Conservation (phyloP, 306 rosid genomes). For the Prunus persica region DNA sequence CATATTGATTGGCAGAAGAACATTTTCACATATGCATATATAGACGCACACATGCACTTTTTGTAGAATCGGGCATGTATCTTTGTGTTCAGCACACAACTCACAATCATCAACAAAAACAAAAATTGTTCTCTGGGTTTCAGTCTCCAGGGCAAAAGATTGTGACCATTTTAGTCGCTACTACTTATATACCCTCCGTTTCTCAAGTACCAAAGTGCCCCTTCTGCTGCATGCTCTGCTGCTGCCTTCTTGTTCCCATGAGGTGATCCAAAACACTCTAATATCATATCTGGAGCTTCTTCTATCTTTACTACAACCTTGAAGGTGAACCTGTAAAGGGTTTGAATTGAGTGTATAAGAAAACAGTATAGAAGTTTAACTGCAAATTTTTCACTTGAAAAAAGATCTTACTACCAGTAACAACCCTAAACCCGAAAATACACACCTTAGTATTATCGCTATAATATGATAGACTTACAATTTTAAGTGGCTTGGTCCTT, state of each 20-base stretch:
- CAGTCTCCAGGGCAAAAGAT: neutral
- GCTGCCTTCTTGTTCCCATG: constrained; percentile 65
- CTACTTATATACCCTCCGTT: constrained; percentile 40
- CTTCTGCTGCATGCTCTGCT: constrained; percentile 79
- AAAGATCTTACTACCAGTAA: neutral
- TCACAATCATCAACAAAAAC: neutral
- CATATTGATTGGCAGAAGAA: neutral
- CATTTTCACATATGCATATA: neutral
- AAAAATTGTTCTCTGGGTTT: neutral
- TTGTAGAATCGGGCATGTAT: neutral
- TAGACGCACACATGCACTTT: neutral
- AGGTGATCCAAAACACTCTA: constrained; percentile 59
- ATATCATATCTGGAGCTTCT: constrained; percentile 40
- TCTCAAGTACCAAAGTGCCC: constrained; percentile 72
- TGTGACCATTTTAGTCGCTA: neutral
- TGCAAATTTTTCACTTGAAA: neutral
- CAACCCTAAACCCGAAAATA: too few relatives aligned
- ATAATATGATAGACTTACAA: constrained; percentile 31
- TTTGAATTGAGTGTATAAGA: neutral
- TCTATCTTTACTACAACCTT: constrained; percentile 62
- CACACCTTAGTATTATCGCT: neutral
- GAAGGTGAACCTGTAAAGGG: constrained; percentile 57
- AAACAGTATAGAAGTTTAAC: neutral
- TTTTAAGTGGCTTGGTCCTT: constrained; percentile 74
- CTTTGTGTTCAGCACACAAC: neutral